Evolutionary conservation across 805 yeast genomes (phyloP), one percentile per base, ranked within the genome.

Genomic region (Yarrowia sp.): DNA sequence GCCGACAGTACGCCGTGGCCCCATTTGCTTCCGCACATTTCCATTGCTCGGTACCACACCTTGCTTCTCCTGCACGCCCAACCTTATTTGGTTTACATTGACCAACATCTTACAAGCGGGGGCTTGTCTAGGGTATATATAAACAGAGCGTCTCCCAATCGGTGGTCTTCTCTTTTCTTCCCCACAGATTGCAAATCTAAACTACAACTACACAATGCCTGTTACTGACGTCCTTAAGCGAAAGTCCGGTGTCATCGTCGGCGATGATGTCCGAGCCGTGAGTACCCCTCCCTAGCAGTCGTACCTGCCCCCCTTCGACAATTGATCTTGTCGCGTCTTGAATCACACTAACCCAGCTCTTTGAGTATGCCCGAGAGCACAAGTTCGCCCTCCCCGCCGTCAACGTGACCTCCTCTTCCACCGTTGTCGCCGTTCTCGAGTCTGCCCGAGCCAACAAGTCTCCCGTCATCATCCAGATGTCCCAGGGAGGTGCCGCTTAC

Each of bases 401-500:
- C 77, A 95, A 95, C 80, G 98, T 95, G 67, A 95, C 99, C 71
- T 90, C 98, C 39, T 92, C 98, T 41, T 93, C 98, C 67, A 93
- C 98, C 69, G 98, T 87, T 66, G 89, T 91, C 77, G 97, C 98
- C 73, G 97, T 98, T 68, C 83, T 95, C 74, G 96, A 95, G 81
- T 97, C 98, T 70, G 97, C 98, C 68, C 90, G 96, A 80, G 98
- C 95, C 80, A 84, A 82, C 82, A 85, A 88, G 72, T 86, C 97
- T 68, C 99, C 99, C 82, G 92, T 95, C 81, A 90, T 95, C 78
- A 82, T 95, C 77, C 99, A 95, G 83, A 86, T 93, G 73, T 93
- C 98, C 68, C 92, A 95, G 80, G 99, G 99, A 83, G 99, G 99
- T 84, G 96, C 99, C 72, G 98, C 98, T 70, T 95, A 86, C 90